Base-by-base conservation (phyloP, 2,329 filamentous ascomycete species). In the Fusarium circinatum region DNA sequence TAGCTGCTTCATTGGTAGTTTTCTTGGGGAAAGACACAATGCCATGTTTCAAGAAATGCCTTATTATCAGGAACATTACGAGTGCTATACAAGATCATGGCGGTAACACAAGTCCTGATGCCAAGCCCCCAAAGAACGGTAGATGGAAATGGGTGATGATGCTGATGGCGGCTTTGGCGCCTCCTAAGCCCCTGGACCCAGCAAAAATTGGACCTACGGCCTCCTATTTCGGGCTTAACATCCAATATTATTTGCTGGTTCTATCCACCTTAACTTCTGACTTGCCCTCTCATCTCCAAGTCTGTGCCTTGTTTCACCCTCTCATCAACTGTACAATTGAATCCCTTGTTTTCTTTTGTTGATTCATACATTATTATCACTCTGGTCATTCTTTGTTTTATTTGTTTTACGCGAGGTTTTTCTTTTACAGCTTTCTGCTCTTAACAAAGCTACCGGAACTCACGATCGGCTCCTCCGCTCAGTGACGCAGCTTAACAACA, bases 201-300 rank as follows among this genome's bases (percentile, higher is more conserved):
- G 54, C 55, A 72, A 72, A 75, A 77, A 73, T 70, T 58, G 67
- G 66, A 51, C 67, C 73, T 71, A 63, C 60, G 70, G 66, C 57
- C 70, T 49, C 67, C 70, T 66, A 73, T 75, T 76, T 71, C 63
- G 54, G 39, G 63, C 49, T 62, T 68, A 52, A 39, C 44, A 38
- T 28, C 26, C 45, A 48, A 48, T 75, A 72, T 75, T 71, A 66
- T 61, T 65, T 69, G 68, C 71, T 68, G 49, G 51, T 49, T 44
- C 60, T 57, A 34, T 65, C 51, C 62, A 66, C 45, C 51, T 44
- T 68, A 42, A 47, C 41, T 63, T 68, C 74, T 77, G 74, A 75
- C 69, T 68, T 77, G 75, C 78, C 74, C 75, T 77, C 74, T 77
- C 74, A 73, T 78, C 74, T 77, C 62, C 52, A 41, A 69, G 32